Base-by-base conservation (phyloP, 2,329 filamentous ascomycete species). In the Fusarium sp. region DNA sequence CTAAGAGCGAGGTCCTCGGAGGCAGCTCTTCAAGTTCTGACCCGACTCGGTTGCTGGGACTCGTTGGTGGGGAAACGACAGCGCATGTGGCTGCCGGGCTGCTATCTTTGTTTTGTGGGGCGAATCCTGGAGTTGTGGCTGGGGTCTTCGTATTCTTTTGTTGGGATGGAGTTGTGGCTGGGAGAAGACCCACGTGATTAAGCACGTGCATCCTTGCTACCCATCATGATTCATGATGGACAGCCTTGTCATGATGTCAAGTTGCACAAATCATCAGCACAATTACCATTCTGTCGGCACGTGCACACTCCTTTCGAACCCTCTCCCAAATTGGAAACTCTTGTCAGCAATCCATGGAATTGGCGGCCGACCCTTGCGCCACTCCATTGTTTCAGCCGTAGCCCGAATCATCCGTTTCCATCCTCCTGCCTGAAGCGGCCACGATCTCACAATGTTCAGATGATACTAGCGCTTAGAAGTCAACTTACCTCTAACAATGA, bases 61-160 rank as follows among this genome's bases (percentile, higher is more conserved):
- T 74, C 64, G 72, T 74, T 75, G 72, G 69, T 73, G 72, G 72
- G 72, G 72, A 66, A 74, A 74, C 72, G 61, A 50, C 70, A 71
- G 50, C 45, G 64, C 52, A 57, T 57, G 54, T 60, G 56, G 56
- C 56, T 57, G 23, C 25, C 18, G 11, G 16, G 45, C 45, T 50
- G 18, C 48, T 54, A 54, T 54, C 48, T 54, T 54, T 54, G 48
- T 54, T 54, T 54, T 54, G 48, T 32, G 48, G 48, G 48, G 18
- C 48, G 30, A n/a, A 32, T 54, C 18, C 18, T 54, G 48, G 27
- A 32, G 27, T 20, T 54, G 48, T 32, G 48, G 48, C 48, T 54
- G 48, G 8, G 18, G 27, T 6, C 6, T 54, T 54, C 48, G 48
- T 54, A 54, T 32, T 54, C 48, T 54, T 54, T 54, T 54, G 48